phyloP scores from a whole-genome alignment of 2,329 filamentous ascomycete species.

The Metarhizium guizhouense region DNA sequence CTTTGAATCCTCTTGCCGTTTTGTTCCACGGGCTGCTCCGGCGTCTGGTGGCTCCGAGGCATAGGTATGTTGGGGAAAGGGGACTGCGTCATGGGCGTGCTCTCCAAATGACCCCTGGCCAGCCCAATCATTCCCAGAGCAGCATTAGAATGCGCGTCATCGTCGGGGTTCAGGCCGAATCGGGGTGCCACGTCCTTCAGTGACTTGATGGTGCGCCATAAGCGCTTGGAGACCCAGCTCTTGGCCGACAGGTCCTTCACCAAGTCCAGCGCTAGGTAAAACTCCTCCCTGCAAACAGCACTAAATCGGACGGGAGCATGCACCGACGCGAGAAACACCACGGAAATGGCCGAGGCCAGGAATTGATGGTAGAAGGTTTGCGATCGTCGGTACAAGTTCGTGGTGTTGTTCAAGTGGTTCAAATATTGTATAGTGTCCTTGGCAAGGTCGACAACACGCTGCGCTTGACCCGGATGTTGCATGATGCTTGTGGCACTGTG shows the following conservation, averaged over 20 bases:
- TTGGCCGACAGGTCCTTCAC: conserved; percentile 64
- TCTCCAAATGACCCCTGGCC: conserved; percentile 30
- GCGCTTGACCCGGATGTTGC: conserved; percentile 63
- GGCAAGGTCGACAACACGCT: conserved; percentile 64
- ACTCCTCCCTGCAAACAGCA: conserved; percentile 60
- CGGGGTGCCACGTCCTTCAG: conserved; percentile 65
- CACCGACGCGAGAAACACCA: conserved; percentile 67
- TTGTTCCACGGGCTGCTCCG: conserved; percentile 16
- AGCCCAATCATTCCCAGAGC: conserved; percentile 48
- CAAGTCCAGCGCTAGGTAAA: conserved; percentile 68
- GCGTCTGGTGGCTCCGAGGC: conserved; percentile 8
- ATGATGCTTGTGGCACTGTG: conserved; percentile 79
- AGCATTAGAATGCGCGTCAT: conserved; percentile 42
- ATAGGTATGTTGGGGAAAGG: conserved; percentile 21
- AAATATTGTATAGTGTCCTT: conserved; percentile 70
- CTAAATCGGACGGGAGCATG: conserved; percentile 68
- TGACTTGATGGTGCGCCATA: conserved; percentile 64
- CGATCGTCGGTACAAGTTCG: conserved; percentile 60
- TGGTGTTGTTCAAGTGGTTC: conserved; percentile 60
- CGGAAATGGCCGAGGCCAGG: conserved; percentile 63
- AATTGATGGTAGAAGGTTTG: conserved; percentile 79
- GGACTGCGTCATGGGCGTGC: conserved; percentile 11
- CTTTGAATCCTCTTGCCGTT: conserved; percentile 43
- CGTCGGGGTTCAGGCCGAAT: conserved; percentile 46
- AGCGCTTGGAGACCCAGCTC: conserved; percentile 60